Evolutionary conservation across 441 rosid genomes (phyloP).

Genomic region (Rhodomyrtus psidioides): DNA sequence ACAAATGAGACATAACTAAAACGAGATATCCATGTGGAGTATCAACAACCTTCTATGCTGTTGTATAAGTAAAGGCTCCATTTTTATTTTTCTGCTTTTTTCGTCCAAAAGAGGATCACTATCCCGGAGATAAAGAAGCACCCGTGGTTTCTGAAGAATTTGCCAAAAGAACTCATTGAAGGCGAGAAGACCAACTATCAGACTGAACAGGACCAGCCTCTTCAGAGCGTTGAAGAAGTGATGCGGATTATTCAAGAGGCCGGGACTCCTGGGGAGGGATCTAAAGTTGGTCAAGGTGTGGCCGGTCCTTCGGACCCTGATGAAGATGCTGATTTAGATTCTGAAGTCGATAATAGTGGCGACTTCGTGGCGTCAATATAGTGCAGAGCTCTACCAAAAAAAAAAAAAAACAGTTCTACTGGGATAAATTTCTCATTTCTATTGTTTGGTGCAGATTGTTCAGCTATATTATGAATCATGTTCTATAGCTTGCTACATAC

Average conservation of each 20-base stretch:
- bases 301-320: conserved; percentile 23
- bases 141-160: conserved; percentile 56
- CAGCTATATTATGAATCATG: background rate
- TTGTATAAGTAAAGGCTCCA: background rate
- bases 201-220: conserved; percentile 22
- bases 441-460: background rate
- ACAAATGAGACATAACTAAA: background rate
- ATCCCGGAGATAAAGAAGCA: conserved; percentile 61
- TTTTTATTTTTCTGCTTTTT: background rate
- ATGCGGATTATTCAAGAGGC: conserved; percentile 55
- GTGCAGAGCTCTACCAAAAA: background rate
- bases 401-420: background rate
- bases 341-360: conserved; percentile 38
- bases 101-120: conserved; percentile 36
- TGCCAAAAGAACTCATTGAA: conserved; percentile 46
- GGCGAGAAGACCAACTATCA: conserved; percentile 39
- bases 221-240: conserved; percentile 48
- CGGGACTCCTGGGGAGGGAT: conserved; percentile 20
- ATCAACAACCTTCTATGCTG: background rate
- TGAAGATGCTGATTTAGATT: conserved; percentile 41
- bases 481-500: background rate
- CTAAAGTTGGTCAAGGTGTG: conserved; percentile 17
- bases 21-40: background rate
- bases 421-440: background rate
- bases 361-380: conserved; percentile 4